Conservation (phyloP, 2,329 filamentous ascomycete genomes). For the Cladosporium sp. region DNA sequence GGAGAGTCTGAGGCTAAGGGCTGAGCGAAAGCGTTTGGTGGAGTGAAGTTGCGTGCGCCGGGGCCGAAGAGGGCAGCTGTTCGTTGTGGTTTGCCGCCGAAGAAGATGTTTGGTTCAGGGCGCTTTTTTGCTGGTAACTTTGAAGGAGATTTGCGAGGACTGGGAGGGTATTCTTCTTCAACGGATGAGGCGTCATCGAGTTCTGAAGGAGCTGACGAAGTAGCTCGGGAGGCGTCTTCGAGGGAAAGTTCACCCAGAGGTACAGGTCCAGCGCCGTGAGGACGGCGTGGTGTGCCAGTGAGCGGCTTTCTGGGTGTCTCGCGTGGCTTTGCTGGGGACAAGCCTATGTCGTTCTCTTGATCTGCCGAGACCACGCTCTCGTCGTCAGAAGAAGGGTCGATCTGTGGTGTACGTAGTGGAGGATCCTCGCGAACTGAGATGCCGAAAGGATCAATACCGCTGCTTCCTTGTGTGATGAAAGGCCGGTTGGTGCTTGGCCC, state of each 20-base stretch:
- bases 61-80: conserved; percentile 14
- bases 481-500: conserved; percentile 20
- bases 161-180: conserved; percentile 39
- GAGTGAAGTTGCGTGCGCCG: conserved; percentile 28
- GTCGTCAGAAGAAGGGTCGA: conserved; percentile 29
- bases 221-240: conserved; percentile 26
- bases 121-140: conserved; percentile 28
- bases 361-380: conserved; percentile 39
- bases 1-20: conserved; percentile 32
- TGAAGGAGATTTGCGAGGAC: conserved; percentile 35
- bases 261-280: conserved; percentile 29
- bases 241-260: conserved; percentile 35
- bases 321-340: conserved; percentile 38
- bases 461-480: conserved; percentile 28
- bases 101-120: conserved; percentile 4
- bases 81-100: conserved; percentile 22
- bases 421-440: conserved; percentile 9
- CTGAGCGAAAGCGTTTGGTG: conserved; percentile 25
- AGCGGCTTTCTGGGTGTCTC: conserved; percentile 35
- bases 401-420: conserved; percentile 12
- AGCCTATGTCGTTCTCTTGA: conserved; percentile 52
- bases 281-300: conserved; percentile 32
- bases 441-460: conserved; percentile 9
- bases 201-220: conserved; percentile 19
- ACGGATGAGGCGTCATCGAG: conserved; percentile 24